Evolutionary conservation across 75 land plant genomes (phyloP).

Genomic region (Adiantum capillusveneris): DNA sequence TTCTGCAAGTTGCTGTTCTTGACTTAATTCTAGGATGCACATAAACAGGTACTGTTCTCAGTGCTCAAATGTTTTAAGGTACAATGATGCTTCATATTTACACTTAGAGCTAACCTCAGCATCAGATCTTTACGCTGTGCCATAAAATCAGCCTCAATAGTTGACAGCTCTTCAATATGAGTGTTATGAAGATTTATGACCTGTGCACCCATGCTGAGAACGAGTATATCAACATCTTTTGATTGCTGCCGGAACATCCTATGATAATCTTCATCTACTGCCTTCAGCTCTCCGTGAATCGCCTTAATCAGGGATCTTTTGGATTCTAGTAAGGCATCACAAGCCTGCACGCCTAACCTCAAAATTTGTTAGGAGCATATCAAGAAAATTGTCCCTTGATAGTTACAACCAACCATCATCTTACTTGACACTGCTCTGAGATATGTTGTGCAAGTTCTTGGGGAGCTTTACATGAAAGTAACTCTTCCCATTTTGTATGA

Average conservation of each 20-base stretch:
- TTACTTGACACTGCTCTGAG: slow-evolving; percentile 11
- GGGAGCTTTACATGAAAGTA: slow-evolving; percentile 15
- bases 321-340: slow-evolving; percentile 17
- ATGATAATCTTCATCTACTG: slow-evolving; percentile 23
- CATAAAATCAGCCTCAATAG: slow-evolving; percentile 23
- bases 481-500: slow-evolving; percentile 14
- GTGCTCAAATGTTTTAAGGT: too few species aligned
- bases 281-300: slow-evolving; percentile 12
- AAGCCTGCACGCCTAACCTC: slow-evolving; percentile 16
- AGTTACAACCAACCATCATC: too few species aligned
- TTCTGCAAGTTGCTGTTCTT: too few species aligned
- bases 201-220: slow-evolving; percentile 19
- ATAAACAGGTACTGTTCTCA: too few species aligned
- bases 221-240: slow-evolving; percentile 14
- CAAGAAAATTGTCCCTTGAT: too few species aligned
- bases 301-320: slow-evolving; percentile 14
- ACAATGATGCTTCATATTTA: too few species aligned
- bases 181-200: background rate
- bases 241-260: slow-evolving; percentile 16
- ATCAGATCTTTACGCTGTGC: slow-evolving; percentile 17
- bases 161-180: slow-evolving; percentile 11
- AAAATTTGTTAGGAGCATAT: too few species aligned
- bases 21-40: too few species aligned
- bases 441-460: slow-evolving; percentile 23
- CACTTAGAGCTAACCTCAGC: slow-evolving; percentile 10